These are phyloP conservation scores for Corymbia maculata DNA, from an alignment of 345 rosid genomes.

Conservation along the genomic window DNA sequence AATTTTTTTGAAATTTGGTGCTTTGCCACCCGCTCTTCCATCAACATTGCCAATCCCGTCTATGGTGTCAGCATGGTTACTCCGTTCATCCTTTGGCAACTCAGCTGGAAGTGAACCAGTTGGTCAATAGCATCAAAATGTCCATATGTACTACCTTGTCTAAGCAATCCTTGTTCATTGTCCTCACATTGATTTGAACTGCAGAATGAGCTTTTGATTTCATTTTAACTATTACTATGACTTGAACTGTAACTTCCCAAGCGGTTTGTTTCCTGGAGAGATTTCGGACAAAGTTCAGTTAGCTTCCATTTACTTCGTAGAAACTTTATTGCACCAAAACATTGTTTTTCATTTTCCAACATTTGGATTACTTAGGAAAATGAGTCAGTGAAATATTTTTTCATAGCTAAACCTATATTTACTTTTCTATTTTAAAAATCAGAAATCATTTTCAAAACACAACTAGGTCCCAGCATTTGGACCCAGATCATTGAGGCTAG, in stretches of 20 bases:
- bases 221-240: neutral
- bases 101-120: neutral
- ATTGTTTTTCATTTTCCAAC: neutral
- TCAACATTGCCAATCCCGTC: neutral
- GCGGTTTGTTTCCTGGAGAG: neutral
- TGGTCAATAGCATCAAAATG: neutral
- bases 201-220: neutral
- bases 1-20: slow-evolving; percentile 1
- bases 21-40: slow-evolving; percentile 2
- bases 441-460: neutral
- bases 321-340: neutral
- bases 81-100: neutral
- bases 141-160: neutral
- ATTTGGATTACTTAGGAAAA: neutral
- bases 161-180: neutral
- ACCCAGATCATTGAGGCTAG: neutral
- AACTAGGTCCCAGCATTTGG: neutral
- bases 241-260: neutral
- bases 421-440: neutral
- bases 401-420: neutral
- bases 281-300: neutral
- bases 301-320: neutral
- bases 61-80: neutral
- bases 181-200: neutral
- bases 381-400: neutral